A percentile compares a stretch with the other conserved stretches of the same genome.
These are phyloP conservation scores for Sporothrix mexicana DNA, from an alignment of 2,329 filamentous ascomycete species.

Conservation along the genomic window DNA sequence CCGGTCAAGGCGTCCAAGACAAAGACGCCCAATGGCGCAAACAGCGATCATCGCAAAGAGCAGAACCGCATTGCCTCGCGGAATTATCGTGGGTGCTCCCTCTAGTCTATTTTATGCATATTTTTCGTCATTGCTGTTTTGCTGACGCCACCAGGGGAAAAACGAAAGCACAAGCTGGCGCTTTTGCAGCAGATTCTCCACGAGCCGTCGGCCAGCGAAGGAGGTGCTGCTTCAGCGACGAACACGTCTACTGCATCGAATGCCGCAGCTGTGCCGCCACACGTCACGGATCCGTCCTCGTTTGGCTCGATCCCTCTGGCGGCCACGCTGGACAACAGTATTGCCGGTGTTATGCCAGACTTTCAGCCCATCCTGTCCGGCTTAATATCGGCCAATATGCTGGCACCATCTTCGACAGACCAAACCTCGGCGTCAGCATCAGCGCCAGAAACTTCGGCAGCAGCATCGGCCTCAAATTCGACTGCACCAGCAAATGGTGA, in stretches of 20 bases:
- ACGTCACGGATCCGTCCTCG: too few species aligned
- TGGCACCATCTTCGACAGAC: background rate
- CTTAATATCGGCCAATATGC: background rate
- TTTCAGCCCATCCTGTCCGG: conserved; percentile 17
- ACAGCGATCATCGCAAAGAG: conserved; percentile 40
- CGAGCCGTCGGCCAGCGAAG: conserved; percentile 26
- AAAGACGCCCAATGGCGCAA: conserved; percentile 34
- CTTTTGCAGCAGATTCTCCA: conserved; percentile 49
- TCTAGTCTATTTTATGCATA: background rate
- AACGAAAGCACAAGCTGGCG: conserved; percentile 52
- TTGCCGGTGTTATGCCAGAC: background rate
- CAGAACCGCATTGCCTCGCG: conserved; percentile 42
- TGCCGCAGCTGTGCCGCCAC: background rate
- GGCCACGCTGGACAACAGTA: background rate
- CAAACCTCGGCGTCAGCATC: background rate
- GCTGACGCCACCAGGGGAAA: conserved; percentile 47
- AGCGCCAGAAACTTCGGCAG: background rate
- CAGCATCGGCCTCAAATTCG: background rate
- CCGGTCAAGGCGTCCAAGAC: conserved; percentile 26
- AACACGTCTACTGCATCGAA: background rate
- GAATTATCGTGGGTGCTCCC: conserved; percentile 38
- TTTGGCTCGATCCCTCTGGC: background rate
- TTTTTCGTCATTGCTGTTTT: background rate
- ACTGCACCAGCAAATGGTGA: too few species aligned
- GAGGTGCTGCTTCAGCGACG: background rate